Conservation (phyloP, 257 asterid genomes). For the Plantago major region DNA sequence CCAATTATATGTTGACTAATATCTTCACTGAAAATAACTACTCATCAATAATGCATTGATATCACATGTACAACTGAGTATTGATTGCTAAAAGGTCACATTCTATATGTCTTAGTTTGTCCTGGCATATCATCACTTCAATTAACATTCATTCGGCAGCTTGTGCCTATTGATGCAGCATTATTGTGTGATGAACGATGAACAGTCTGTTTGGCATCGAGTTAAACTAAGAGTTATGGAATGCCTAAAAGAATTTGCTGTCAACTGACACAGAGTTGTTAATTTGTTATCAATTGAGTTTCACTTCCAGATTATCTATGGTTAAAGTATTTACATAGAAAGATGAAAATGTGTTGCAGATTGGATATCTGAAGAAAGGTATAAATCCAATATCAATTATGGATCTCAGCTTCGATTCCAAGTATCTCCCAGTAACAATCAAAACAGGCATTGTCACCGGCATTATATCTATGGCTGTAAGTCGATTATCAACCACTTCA, state of each 20-base stretch:
- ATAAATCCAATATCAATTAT: conserved; percentile 77
- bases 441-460: conserved; percentile 93
- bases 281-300: too few species aligned
- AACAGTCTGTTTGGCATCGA: too few species aligned
- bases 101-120: too few species aligned
- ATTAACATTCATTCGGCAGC: too few species aligned
- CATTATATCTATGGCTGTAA: conserved; percentile 77
- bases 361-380: conserved; percentile 90
- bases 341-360: conserved; percentile 36
- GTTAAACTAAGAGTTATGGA: too few species aligned
- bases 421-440: conserved; percentile 51
- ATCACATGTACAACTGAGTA: background rate
- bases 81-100: background rate
- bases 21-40: conserved; percentile 1
- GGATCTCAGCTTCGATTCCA: conserved; percentile 69
- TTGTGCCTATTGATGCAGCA: too few species aligned
- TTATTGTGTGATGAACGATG: too few species aligned
- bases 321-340: too few species aligned
- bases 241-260: too few species aligned
- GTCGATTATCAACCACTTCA: conserved; percentile 12
- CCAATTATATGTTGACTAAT: conserved; percentile 1
- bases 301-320: too few species aligned
- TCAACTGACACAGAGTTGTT: too few species aligned
- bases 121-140: too few species aligned
- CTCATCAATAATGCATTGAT: background rate